Base-by-base conservation (phyloP, 1,284 basidiomycete species). In the Rhodotorula glutinis region DNA sequence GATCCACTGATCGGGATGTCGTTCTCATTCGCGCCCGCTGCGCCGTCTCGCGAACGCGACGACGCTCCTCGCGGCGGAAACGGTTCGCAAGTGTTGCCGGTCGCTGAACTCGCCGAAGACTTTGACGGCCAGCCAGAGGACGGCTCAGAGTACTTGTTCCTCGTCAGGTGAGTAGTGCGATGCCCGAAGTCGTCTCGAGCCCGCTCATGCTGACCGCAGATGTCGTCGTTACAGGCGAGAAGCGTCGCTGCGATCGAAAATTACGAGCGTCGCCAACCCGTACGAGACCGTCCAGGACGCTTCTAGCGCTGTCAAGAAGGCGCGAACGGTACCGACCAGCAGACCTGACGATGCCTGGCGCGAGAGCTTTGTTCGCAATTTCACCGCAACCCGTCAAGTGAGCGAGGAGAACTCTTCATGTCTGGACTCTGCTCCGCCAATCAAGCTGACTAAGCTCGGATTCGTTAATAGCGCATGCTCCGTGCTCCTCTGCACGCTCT, bases 121-220 rank as follows among this genome's bases (percentile, higher is more conserved):
- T 91, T 86, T 76, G 79, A 84, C 68, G 85, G 82, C 30, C 82
- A 82, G 60, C 89, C 89, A 1, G 78, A 79, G 23, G 81, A 82
- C 49, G 86, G 87, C 41, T 77, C 88, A 53, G 80, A 82, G 72
- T 92, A 91, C 75, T 83, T 86, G 57, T 79, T 79, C 25, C 78
- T 82, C 27, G 80, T 81, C 23, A 78, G 75, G 74, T 74, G 38
- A 33, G 70, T 51, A 3, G 23, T n/a, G 21, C 5, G 9, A 13
- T 13, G 23, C n/a, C 4, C 13, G 47, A 13, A 21, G 14, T 14
- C 10, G 7, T n/a, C 13, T n/a, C 46, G 21, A n/a, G 4, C 4
- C 16, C 1, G n/a, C 1, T 1, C 8, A 4, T n/a, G 52, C 58
- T 46, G 58, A 56, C 29, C 27, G 11, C 9, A 7, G 13, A 5